These are phyloP conservation scores for Fusarium sp. DNA, from an alignment of 2,329 filamentous ascomycete genomes.

Conservation along the genomic window DNA sequence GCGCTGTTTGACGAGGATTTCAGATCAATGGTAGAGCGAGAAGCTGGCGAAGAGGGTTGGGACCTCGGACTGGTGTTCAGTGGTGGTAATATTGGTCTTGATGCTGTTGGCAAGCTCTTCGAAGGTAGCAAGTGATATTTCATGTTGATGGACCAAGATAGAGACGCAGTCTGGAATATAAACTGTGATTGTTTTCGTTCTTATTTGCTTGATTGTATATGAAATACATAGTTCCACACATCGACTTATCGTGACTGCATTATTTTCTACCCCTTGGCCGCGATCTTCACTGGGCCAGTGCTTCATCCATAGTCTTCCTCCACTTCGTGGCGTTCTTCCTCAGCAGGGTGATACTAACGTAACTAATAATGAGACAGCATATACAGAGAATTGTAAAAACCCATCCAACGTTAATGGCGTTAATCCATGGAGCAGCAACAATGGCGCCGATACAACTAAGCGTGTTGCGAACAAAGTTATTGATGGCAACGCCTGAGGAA, in stretches of 20 bases:
- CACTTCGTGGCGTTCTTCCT: slow-evolving; percentile 68
- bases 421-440: slow-evolving; percentile 75
- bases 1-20: slow-evolving; percentile 90
- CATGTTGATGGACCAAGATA: not conserved
- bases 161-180: not conserved
- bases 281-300: slow-evolving; percentile 44
- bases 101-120: slow-evolving; percentile 64
- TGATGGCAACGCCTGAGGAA: slow-evolving; percentile 79
- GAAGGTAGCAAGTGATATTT: slow-evolving; percentile 18
- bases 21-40: slow-evolving; percentile 71
- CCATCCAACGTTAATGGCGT: slow-evolving; percentile 79
- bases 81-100: slow-evolving; percentile 68
- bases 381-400: slow-evolving; percentile 70
- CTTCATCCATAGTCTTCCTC: slow-evolving; percentile 70
- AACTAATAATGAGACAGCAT: slow-evolving; percentile 66
- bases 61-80: slow-evolving; percentile 69
- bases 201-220: not conserved
- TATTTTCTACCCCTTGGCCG: not conserved
- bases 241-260: not conserved
- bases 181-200: not conserved
- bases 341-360: slow-evolving; percentile 68
- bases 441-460: slow-evolving; percentile 77
- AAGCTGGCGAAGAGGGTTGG: slow-evolving; percentile 80
- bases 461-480: slow-evolving; percentile 84
- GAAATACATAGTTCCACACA: not conserved